Conservation (phyloP, 2,329 filamentous ascomycete genomes). For the Aspergillus neotritici region DNA sequence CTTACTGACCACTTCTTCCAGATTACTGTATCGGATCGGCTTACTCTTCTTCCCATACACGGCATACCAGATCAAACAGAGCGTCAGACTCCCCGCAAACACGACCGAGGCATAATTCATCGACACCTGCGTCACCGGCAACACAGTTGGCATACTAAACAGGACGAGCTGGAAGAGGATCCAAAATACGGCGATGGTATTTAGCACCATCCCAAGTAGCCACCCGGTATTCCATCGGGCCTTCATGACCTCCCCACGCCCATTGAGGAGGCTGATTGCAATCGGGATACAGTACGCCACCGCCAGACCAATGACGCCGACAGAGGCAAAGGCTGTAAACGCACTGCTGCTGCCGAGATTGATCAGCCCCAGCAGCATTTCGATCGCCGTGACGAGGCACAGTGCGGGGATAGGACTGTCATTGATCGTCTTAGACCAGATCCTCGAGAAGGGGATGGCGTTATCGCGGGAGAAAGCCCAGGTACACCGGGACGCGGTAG, state of each 20-base stretch:
- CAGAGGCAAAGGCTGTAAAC: conserved; percentile 48
- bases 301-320: conserved; percentile 53
- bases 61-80: conserved; percentile 48
- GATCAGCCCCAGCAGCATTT: conserved; percentile 48
- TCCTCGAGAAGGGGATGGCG: conserved; percentile 37
- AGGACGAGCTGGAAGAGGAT: conserved; percentile 50
- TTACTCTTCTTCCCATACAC: conserved; percentile 49
- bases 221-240: conserved; percentile 46
- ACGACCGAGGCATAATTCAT: conserved; percentile 58
- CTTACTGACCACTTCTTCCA: too few relatives aligned
- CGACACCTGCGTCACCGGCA: conserved; percentile 48
- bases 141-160: conserved; percentile 50
- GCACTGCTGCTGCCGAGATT: conserved; percentile 45
- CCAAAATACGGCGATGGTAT: conserved; percentile 46
- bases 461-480: conserved; percentile 45
- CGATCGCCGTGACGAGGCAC: conserved; percentile 40
- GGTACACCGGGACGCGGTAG: conserved; percentile 44
- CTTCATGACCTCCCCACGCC: conserved; percentile 44
- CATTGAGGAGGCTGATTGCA: conserved; percentile 44
- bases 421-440: conserved; percentile 33
- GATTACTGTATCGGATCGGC: conserved; percentile 14
- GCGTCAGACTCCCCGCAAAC: conserved; percentile 49
- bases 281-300: conserved; percentile 55
- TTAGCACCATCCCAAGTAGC: conserved; percentile 41
- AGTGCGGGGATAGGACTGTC: conserved; percentile 41